A percentile compares a stretch with the other conserved stretches of the same genome.
Evolutionary conservation across 2,329 filamentous ascomycete genomes (phyloP).

Genomic region (Colletotrichum brevisporum): DNA sequence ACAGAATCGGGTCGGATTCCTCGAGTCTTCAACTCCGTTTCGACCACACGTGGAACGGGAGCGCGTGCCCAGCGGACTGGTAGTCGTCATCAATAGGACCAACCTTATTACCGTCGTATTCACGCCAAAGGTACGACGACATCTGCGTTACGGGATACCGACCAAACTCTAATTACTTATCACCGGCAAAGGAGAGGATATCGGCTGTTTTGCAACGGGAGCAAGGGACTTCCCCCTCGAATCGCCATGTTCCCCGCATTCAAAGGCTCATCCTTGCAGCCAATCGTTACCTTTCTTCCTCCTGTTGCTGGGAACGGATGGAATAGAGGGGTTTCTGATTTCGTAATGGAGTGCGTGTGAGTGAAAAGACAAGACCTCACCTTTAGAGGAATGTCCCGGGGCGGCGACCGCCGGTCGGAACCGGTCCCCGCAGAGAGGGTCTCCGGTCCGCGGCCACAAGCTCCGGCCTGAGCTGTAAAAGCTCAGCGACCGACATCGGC

Average conservation of each 20-base stretch:
- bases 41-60: too few relatives aligned
- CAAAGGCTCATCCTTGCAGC: constrained; percentile 13
- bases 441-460: too few relatives aligned
- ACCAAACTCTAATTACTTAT: neutral
- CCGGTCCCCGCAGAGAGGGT: neutral
- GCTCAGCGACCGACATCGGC: too few relatives aligned
- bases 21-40: neutral
- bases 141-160: neutral
- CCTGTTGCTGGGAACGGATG: too few relatives aligned
- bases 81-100: neutral
- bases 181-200: neutral
- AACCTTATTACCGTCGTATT: neutral
- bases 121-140: constrained; percentile 6
- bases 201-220: neutral
- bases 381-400: too few relatives aligned
- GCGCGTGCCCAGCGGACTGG: too few relatives aligned
- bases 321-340: too few relatives aligned
- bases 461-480: too few relatives aligned
- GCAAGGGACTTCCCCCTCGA: constrained; percentile 4
- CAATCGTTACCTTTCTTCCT: neutral
- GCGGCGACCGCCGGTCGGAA: constrained; percentile 1
- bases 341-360: too few relatives aligned
- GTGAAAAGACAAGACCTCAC: too few relatives aligned
- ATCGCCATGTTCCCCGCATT: constrained; percentile 10
- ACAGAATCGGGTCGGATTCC: neutral